Base-by-base conservation (phyloP, 1,284 basidiomycete genomes). In the Ganoderma multipileum region DNA sequence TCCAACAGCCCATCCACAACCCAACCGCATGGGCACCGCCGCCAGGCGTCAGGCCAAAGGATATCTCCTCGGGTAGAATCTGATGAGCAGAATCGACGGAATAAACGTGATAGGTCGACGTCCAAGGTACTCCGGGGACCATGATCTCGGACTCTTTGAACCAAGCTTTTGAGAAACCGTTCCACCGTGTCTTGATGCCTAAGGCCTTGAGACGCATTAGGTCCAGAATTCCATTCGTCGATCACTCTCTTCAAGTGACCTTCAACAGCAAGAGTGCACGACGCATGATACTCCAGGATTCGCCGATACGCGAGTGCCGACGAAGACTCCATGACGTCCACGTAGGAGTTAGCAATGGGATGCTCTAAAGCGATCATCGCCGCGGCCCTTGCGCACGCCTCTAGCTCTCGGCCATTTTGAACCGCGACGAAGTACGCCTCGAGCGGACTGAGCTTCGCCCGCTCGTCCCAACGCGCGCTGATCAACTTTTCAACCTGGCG, bases 241-340 rank as follows among this genome's bases (percentile, higher is more conserved):
- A n/a, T 23, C 9, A 47, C n/a, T n/a, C 7, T n/a, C 3, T n/a
- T 47, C n/a, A 47, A 47, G 44, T n/a, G 44, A 47, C n/a, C n/a
- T 7, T 9, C n/a, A 11, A 47, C n/a, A 0, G n/a, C 44, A 9
- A 11, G n/a, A 47, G 50, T 41, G 61, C 61, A 63, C 44, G 7
- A 42, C 5, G 7, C 11, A 14, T 64, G 33, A 26, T 64, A 64
- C 23, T 54, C 33, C 26, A 64, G 54, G 6, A 64, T 5, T 2
- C 30, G 36, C 4, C 52, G 33, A 57, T 64, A 64, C 16, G 63
- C 54, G 16, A 54, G n/a, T 11, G 62, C 62, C 9, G 62, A 18
- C 0, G 23, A n/a, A 23, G 7, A 41, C 12, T 55, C 63, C 63
- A 64, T 64, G n/a, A 16, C 23, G 4, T 11, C 16, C 5, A 33